Conservation (phyloP, 768 basidiomycete species). For the Exidia glandulosa region DNA sequence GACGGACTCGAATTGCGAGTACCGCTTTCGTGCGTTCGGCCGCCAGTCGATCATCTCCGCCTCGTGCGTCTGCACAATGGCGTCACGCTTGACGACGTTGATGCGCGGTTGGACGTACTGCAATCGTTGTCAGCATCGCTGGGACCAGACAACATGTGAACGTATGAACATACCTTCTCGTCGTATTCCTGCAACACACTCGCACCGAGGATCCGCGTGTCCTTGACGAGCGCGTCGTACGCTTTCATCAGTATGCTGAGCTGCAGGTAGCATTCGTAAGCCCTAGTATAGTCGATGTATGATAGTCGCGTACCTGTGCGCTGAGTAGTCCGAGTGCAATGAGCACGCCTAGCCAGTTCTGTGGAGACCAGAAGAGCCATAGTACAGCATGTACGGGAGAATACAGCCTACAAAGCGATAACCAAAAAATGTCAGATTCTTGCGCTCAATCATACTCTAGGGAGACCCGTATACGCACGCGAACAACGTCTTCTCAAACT, state of each 20-base stretch:
- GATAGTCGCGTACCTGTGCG: constrained; percentile 39
- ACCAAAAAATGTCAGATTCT: too few species aligned
- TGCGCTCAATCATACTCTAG: background rate
- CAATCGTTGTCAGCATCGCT: background rate
- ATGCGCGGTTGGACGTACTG: constrained; percentile 80
- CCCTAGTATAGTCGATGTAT: background rate
- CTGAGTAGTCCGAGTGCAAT: constrained; percentile 58
- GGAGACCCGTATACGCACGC: constrained; percentile 11
- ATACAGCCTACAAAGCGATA: constrained; percentile 39
- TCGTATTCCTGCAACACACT: constrained; percentile 84
- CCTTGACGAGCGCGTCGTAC: constrained; percentile 60
- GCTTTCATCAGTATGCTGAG: constrained; percentile 38
- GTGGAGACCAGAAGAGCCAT: constrained; percentile 58
- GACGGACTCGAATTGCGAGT: too few species aligned
- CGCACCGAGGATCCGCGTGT: constrained; percentile 59
- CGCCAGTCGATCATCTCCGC: constrained; percentile 61
- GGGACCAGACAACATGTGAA: background rate
- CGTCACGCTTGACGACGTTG: constrained; percentile 65
- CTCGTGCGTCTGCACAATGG: constrained; percentile 77
- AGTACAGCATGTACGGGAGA: constrained; percentile 66
- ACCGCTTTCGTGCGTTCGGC: background rate
- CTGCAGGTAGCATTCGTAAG: constrained; percentile 19
- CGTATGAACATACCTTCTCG: constrained; percentile 41
- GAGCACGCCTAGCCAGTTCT: constrained; percentile 68
- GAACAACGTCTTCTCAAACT: constrained; percentile 59